Percentiles rank a stretch among this genome's conserved stretches.
phyloP scores from a whole-genome alignment of 1,284 basidiomycete species.

The Cerioporus squamosus region DNA sequence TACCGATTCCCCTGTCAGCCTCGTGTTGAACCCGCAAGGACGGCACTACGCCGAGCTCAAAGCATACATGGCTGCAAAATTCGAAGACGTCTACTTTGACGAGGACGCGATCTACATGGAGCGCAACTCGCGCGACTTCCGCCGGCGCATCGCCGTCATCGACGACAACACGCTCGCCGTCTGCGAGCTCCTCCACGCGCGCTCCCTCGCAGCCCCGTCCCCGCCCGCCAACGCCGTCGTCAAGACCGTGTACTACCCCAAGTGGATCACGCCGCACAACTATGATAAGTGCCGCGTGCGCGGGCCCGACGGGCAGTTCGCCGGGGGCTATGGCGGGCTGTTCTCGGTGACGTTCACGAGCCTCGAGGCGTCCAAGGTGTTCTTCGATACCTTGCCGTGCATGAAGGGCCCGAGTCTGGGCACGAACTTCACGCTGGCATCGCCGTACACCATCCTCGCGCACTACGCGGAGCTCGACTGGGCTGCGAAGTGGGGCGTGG shows the following conservation, averaged over 20 bases:
- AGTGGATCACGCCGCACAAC: constrained; percentile 75
- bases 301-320: constrained; percentile 27
- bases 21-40: constrained; percentile 85
- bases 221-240: constrained; percentile 41
- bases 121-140: constrained; percentile 95
- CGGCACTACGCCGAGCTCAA: constrained; percentile 74
- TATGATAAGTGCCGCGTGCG: constrained; percentile 68
- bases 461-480: constrained; percentile 93
- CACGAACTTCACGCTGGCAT: constrained; percentile 95
- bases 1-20: constrained; percentile 45
- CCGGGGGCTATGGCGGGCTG: constrained; percentile 87
- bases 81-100: constrained; percentile 89
- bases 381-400: constrained; percentile 87
- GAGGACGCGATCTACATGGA: constrained; percentile 98
- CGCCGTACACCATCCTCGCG: constrained; percentile 92
- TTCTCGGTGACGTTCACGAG: constrained; percentile 91
- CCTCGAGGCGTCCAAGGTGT: constrained; percentile 70
- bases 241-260: constrained; percentile 91
- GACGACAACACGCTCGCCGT: constrained; percentile 86
- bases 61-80: constrained; percentile 58
- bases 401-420: constrained; percentile 94
- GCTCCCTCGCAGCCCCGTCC: constrained; percentile 48
- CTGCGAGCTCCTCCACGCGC: constrained; percentile 77
- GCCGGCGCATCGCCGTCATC: constrained; percentile 75
- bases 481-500: constrained; percentile 89